Percentiles rank a stretch among this genome's conserved stretches.
Evolutionary conservation across 139 green algal genomes (phyloP).

Genomic region (Spirogloea muscicola): DNA sequence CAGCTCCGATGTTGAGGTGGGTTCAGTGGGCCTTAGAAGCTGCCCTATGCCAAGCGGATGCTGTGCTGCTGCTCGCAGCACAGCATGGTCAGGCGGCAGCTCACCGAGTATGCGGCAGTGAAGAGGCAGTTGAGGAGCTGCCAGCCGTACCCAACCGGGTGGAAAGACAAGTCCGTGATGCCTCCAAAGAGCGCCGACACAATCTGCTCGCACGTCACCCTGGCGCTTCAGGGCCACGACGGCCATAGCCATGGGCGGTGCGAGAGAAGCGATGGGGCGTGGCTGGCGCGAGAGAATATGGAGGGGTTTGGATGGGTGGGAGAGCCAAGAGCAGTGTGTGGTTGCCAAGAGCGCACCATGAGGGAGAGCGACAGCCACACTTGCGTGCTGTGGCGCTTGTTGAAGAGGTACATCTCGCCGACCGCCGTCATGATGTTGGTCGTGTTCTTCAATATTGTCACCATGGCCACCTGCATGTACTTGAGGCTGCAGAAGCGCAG

Average conservation of each 20-base stretch:
- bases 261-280: background rate
- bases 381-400: constrained; percentile 27
- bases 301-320: background rate
- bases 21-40: no score
- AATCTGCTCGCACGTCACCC: no score
- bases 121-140: constrained; percentile 77
- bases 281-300: background rate
- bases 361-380: constrained; percentile 38
- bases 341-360: background rate
- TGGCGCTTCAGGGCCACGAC: no score
- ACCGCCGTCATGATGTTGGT: constrained; percentile 51
- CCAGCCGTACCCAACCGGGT: constrained; percentile 74
- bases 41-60: no score
- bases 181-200: constrained; percentile 69
- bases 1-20: no score
- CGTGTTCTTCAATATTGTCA: constrained; percentile 90
- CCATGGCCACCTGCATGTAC: constrained; percentile 68
- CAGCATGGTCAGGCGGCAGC: background rate
- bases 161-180: constrained; percentile 80
- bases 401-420: constrained; percentile 39
- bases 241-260: background rate
- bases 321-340: background rate
- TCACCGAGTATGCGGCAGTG: constrained; percentile 64
- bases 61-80: no score
- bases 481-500: background rate